phyloP scores from a whole-genome alignment of 2,329 filamentous ascomycete genomes.

The Alternaria atra region DNA sequence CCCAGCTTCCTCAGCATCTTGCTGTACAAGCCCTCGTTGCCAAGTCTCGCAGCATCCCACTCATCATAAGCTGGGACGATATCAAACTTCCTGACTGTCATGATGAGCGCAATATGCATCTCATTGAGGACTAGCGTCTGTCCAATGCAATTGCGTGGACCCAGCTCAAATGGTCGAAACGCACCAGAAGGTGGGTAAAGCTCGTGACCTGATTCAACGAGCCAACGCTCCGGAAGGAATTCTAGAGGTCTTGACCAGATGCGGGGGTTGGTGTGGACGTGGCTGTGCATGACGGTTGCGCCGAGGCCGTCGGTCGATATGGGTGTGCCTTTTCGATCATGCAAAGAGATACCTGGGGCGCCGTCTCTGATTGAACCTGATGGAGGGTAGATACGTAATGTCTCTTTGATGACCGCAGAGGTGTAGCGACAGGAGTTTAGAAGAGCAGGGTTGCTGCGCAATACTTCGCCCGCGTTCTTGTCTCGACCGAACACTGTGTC shows the following conservation, averaged over 20 bases:
- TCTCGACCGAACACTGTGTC: constrained; percentile 38
- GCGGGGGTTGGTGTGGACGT: no score
- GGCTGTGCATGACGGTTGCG: constrained; percentile 13
- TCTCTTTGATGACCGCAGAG: constrained; percentile 47
- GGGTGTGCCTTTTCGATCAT: no score
- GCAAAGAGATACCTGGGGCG: constrained; percentile 4
- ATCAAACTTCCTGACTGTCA: constrained; percentile 16
- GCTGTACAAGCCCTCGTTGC: no score
- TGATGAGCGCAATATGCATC: constrained; percentile 20
- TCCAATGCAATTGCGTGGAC: constrained; percentile 51
- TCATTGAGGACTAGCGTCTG: constrained; percentile 49
- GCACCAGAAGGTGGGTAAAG: constrained; percentile 12
- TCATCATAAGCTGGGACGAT: constrained; percentile 23
- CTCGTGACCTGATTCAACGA: constrained; percentile 10
- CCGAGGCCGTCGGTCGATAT: no score
- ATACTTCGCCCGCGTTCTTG: background rate
- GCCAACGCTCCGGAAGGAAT: constrained; percentile 37
- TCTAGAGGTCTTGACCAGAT: constrained; percentile 2
- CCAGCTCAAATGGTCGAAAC: constrained; percentile 39
- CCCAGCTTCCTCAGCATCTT: no score
- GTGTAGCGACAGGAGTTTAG: constrained; percentile 41
- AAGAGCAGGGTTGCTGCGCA: constrained; percentile 22
- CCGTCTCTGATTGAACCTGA: constrained; percentile 38
- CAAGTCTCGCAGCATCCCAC: constrained; percentile 13
- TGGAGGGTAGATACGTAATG: constrained; percentile 43